phyloP scores from a whole-genome alignment of 371 early-diverging fungal genomes.

The Neoconidiobolus thromboides region DNA sequence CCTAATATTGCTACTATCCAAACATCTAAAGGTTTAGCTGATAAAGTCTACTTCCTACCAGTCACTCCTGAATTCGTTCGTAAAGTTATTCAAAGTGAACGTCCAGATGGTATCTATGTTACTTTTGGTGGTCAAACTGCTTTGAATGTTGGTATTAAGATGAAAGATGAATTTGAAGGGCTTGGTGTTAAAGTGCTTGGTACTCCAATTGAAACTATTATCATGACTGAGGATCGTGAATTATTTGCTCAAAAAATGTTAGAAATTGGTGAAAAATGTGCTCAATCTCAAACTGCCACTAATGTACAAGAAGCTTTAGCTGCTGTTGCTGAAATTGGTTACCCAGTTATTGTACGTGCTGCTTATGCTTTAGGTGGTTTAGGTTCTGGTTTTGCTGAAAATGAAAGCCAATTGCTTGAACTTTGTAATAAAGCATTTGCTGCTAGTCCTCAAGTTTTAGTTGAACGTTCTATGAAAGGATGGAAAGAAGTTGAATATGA shows the following conservation, averaged over 20 bases:
- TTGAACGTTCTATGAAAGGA: slow-evolving; percentile 89
- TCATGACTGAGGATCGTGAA: slow-evolving; percentile 83
- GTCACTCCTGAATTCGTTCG: slow-evolving; percentile 80
- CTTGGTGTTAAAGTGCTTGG: slow-evolving; percentile 79
- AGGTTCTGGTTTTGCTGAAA: slow-evolving; percentile 83
- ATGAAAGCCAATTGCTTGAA: slow-evolving; percentile 44
- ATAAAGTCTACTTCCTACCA: slow-evolving; percentile 84
- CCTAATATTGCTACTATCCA: slow-evolving; percentile 96
- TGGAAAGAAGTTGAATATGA: slow-evolving; percentile 97
- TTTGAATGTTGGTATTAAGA: slow-evolving; percentile 73
- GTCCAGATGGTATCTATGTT: slow-evolving; percentile 82
- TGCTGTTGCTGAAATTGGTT: slow-evolving; percentile 67
- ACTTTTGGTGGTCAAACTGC: slow-evolving; percentile 94
- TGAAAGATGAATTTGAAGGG: slow-evolving; percentile 52
- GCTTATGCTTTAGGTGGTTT: slow-evolving; percentile 91
- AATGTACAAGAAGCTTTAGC: slow-evolving; percentile 62
- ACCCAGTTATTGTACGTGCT: slow-evolving; percentile 83
- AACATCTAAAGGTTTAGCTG: slow-evolving; percentile 82
- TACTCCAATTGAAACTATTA: slow-evolving; percentile 76
- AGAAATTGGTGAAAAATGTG: slow-evolving; percentile 72
- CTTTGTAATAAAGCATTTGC: slow-evolving; percentile 63
- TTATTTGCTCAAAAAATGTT: slow-evolving; percentile 69
- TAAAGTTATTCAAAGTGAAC: slow-evolving; percentile 71
- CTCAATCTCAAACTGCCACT: slow-evolving; percentile 64
- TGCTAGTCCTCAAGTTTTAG: slow-evolving; percentile 68